Base-by-base conservation (phyloP, 176 grass and related monocot genomes). In the Aegilops tauschii region DNA sequence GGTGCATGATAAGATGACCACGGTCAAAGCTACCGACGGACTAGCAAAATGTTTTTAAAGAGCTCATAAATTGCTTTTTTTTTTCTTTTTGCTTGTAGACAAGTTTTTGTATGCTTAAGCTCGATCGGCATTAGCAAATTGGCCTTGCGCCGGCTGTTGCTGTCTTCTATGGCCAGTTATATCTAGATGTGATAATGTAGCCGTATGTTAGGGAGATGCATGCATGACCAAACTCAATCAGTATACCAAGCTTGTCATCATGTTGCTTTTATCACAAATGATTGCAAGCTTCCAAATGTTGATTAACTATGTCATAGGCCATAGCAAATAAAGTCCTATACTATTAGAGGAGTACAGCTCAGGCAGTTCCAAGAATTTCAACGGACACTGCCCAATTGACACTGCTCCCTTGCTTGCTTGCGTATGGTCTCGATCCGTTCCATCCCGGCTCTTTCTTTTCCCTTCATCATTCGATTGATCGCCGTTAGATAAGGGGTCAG, bases 231-330 rank as follows among this genome's bases (percentile, higher is more conserved):
- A 61, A 42, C 20, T 61, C 36, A 69, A 81, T 76, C 47, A 64
- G 76, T 61, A 32, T 75, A 70, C 12, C 69, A 76, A 54, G 29
- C 49, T 77, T 50, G 49, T 70, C 61, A 40, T 56, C 39, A 69
- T 63, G 76, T 88, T 79, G 62, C 69, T 80, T 80, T 91, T 78
- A 65, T 47, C 44, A 13, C 44, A 13, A 47, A 47, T 47, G 44
- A 47, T 47, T 47, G 44, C 12, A 47, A 47, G 12, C 12, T 13
- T 47, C 44, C 44, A 47, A 47, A 0, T 47, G 1, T 47, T 4
- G 37, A 23, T 54, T 65, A 87, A 66, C 23, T 74, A 47, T 14
- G 39, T 20, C 72, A 76, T 10, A 65, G 84, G 54, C 77, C 80
- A 50, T 65, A 35, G 25, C 14, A 86, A 86, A 82, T 47, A 45